Evolutionary conservation across 768 basidiomycete genomes (phyloP), one percentile per base, ranked within the genome.

Genomic region (Tricholoma sp.): DNA sequence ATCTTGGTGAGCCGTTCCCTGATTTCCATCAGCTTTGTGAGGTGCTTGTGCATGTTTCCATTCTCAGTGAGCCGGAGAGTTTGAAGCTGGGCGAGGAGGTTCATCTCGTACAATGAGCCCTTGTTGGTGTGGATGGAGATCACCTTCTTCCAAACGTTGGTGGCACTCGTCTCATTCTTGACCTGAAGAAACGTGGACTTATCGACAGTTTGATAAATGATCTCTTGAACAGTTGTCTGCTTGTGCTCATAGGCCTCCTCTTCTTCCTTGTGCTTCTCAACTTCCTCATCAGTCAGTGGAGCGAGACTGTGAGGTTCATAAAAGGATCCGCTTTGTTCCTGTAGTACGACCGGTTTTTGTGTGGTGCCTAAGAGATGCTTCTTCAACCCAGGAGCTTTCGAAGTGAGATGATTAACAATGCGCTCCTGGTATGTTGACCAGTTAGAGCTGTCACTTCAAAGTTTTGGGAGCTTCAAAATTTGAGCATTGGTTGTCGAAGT

Each of bases 171-270:
- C 52, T 65, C 24, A 11, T 55, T 49, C 55, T 68, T 66, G 32
- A 68, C 65, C 39, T 65, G 60, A 12, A 67, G 54, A 54, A 64
- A 64, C 11, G 57, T 59, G n/a, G n/a, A n/a, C 29, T 57, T 57
- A 17, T 52, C 49, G 42, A 69, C 56, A 13, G 64, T 65, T 49
- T 63, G 50, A 45, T 69, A 69, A 56, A 70, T 65, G 48, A 65
- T 49, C 32, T 68, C 58, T 2, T 56, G 59, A 36, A 62, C 61
- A 42, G 60, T 56, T 18, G 66, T 66, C 50, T 70, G 57, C 57
- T 68, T 66, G 36, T 59, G 57, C 13, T 65, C 44, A 51, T 63
- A 69, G 6, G 54, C 56, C 31, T 71, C 68, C 1, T 59, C 1
- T 5, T 54, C 53, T 7, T 53, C 36, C 50, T 66, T 57, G 48